These are phyloP conservation scores for Bolboschoenus planiculmis DNA, from an alignment of 176 grass and related monocot genomes.

Conservation along the genomic window DNA sequence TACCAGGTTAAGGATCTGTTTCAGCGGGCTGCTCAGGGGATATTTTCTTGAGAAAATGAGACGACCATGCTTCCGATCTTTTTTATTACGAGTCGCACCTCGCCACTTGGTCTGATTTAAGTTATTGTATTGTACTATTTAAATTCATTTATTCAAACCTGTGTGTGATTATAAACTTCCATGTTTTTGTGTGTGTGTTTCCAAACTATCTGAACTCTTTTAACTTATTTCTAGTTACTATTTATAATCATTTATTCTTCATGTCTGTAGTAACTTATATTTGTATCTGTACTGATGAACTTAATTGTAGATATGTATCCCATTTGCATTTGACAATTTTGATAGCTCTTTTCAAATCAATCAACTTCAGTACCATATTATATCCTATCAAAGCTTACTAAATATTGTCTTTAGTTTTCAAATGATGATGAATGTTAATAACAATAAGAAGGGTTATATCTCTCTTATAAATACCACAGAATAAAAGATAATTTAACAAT, in stretches of 20 bases:
- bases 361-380: background rate
- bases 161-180: background rate
- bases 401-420: background rate
- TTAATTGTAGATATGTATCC: background rate
- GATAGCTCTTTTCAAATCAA: background rate
- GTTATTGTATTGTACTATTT: slow-evolving; percentile 9
- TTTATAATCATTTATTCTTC: background rate
- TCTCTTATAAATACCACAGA: background rate
- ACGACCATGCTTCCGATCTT: background rate
- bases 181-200: background rate
- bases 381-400: background rate
- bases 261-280: background rate
- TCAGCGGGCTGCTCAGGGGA: slow-evolving; percentile 14
- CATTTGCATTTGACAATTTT: background rate
- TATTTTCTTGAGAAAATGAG: slow-evolving; percentile 13
- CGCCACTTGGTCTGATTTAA: background rate
- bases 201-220: background rate
- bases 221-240: background rate
- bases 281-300: too few relatives aligned
- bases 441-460: background rate
- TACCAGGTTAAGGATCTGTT: slow-evolving; percentile 24
- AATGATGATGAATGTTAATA: background rate
- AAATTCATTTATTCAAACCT: slow-evolving; percentile 1
- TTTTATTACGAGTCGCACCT: slow-evolving; percentile 16
- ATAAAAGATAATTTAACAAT: too few relatives aligned